Conservation (phyloP, 2,329 filamentous ascomycete genomes). For the Sporothrix variecibatus region DNA sequence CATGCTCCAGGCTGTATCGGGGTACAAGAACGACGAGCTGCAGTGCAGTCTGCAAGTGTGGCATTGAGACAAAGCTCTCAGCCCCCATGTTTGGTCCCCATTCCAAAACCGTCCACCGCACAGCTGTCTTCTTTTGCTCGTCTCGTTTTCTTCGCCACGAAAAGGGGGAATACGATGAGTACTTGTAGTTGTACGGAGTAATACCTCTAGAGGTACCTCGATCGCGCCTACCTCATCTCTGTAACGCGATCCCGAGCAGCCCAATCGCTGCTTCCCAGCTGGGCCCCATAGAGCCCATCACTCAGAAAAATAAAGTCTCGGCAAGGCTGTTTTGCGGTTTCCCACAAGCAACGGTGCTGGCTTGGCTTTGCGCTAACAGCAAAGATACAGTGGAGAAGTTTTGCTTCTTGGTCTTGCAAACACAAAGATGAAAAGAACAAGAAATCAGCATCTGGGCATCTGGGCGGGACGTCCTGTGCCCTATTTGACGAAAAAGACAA, state of each 20-base stretch:
- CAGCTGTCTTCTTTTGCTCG: background rate
- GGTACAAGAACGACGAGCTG: background rate
- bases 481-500: background rate
- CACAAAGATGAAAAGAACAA: background rate
- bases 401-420: no score
- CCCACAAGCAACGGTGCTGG: background rate
- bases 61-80: background rate
- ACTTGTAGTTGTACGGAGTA: no score
- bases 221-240: background rate
- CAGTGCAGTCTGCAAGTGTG: background rate
- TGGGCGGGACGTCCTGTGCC: no score
- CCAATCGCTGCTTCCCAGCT: no score
- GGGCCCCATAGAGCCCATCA: background rate
- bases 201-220: background rate
- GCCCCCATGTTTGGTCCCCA: background rate
- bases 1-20: background rate
- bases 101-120: background rate
- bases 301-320: background rate
- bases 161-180: background rate
- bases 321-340: slow-evolving; percentile 5
- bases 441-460: background rate
- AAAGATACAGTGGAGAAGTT: background rate
- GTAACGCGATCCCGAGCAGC: background rate
- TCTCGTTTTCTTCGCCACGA: background rate
- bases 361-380: slow-evolving; percentile 2